Evolutionary conservation across 208 protist genomes (phyloP), one percentile per base, ranked within the genome.

Genomic region (Leishmania major): DNA sequence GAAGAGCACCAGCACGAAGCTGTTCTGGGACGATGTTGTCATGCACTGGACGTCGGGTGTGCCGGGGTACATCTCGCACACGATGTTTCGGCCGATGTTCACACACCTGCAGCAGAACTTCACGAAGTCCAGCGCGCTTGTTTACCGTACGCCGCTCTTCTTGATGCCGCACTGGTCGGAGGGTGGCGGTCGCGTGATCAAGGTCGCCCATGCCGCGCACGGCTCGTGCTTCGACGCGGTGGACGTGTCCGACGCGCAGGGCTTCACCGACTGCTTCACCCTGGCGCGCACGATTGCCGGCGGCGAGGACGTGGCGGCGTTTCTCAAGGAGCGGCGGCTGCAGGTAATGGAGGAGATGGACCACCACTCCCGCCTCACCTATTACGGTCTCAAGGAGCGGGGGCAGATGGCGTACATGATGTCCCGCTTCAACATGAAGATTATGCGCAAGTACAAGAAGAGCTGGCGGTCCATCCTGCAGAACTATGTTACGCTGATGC

Each of bases 11-110:
- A 96, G 93, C 84, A 95, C 92, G 15, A 96, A 96, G 88, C 93
- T 95, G 59, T 98, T 96, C 83, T 98, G 95, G 95, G 93, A 98
- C 72, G 95, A 98, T 81, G 94, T 98, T 31, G 86, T 96, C 22
- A 84, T 86, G 88, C 95, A 98, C 87, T 98, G 95, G 94, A 96
- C 95, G 40, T 88, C 89, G 19, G 93, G 93, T 7, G 89, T 97
- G 70, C 95, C 95, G 22, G 95, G 94, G 37, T 98, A 98, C 85
- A 84, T 98, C 80, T 95, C 92, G 1, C 95, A 98, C 84, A 98
- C 95, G 28, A 92, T 98, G 87, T 98, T 98, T 75, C 95, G 94
- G 6, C 95, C 95, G 35, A 93, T 98, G 88, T 95, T 98, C 87
- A 96, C 90, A 31, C 94, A 98, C 87, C 93, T 98, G 89, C 94